A percentile compares a stretch with the other conserved stretches of the same genome.
Evolutionary conservation across 2,329 filamentous ascomycete species (phyloP).

Genomic region (Colletotrichum sidae): DNA sequence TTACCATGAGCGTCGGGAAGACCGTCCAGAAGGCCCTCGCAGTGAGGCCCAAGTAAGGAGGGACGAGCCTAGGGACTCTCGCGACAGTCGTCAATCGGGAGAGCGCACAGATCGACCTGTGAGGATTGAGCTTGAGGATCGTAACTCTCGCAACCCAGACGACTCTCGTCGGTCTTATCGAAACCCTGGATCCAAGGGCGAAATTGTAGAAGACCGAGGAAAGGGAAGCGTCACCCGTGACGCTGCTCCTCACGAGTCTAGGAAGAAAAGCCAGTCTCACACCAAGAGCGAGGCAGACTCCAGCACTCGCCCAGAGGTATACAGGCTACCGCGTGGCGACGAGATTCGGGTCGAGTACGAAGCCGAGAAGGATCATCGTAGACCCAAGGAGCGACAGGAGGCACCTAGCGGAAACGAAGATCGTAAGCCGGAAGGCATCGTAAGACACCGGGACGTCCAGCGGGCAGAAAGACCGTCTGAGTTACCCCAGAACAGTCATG

Average conservation of each 20-base stretch:
- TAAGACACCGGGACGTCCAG: slow-evolving; percentile 39
- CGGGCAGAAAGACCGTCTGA: slow-evolving; percentile 43
- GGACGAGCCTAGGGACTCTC: slow-evolving; percentile 40
- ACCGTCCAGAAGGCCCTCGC: slow-evolving; percentile 9
- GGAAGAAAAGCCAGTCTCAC: slow-evolving; percentile 3
- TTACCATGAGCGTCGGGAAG: slow-evolving; percentile 42
- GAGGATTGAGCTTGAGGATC: slow-evolving; percentile 38
- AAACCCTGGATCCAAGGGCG: slow-evolving; percentile 28
- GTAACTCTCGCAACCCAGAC: slow-evolving; percentile 47
- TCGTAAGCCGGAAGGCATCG: slow-evolving; percentile 33
- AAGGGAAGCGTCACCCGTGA: slow-evolving; percentile 44
- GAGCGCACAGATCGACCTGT: slow-evolving; percentile 40
- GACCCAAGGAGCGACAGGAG: slow-evolving; percentile 40
- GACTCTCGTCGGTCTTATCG: slow-evolving; percentile 41
- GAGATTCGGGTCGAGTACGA: slow-evolving; percentile 38
- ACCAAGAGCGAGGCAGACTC: background rate
- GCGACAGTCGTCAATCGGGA: slow-evolving; percentile 44
- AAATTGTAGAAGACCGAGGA: slow-evolving; percentile 39
- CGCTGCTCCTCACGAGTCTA: slow-evolving; percentile 42
- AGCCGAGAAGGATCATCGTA: slow-evolving; percentile 28
- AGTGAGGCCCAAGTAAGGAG: slow-evolving; percentile 18
- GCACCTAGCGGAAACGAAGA: slow-evolving; percentile 40
- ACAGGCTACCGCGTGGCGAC: slow-evolving; percentile 33
- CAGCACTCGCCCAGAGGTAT: slow-evolving; percentile 25
- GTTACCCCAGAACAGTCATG: slow-evolving; percentile 28